Evolutionary conservation across 208 protist species (phyloP), one percentile per base, ranked within the genome.

Genomic region (Trypanosoma mega): DNA sequence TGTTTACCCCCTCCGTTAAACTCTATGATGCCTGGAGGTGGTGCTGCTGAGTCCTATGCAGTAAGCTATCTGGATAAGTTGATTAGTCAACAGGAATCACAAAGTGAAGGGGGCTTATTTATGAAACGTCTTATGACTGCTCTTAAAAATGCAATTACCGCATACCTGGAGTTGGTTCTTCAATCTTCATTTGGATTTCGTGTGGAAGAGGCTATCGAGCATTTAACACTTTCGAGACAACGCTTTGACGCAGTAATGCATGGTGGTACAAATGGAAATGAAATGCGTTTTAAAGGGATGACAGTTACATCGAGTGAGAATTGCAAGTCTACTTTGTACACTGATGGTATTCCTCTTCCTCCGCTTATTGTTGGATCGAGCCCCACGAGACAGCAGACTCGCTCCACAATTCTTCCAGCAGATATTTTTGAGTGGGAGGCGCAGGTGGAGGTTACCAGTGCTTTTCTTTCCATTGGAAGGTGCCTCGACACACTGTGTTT

Each of bases 401-500:
- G 49, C 16, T 58, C 55, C 5, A 63, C 29, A 8, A 2, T 57
- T 27, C 51, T 70, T 11, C 34, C 63, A 34, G 53, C 54, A 12
- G 63, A 70, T 48, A 24, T 70, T 11, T 58, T 14, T 29, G 63
- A 70, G 37, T 70, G 63, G 63, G 63, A 70, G 27, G 47, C 52
- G 30, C 45, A 58, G 34, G 48, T 63, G 18, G 63, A 70, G 31
- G 34, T 70, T 52, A 34, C 33, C 24, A 70, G 63, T 58, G 48
- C 63, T 2, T 70, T 57, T 47, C 37, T 70, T n/a, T 61, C 37
- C 16, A 70, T 70, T 54, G 63, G 55, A 39, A 55, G 29, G 30
- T 70, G 63, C 26, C 31, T 70, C n/a, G 63, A 70, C 21, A 52
- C 21, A 8, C 48, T 70, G 34, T 70, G 63, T 37, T 63, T 70